These are phyloP conservation scores for Chenopodium album DNA, from an alignment of 148 eudicot genomes.

Conservation along the genomic window DNA sequence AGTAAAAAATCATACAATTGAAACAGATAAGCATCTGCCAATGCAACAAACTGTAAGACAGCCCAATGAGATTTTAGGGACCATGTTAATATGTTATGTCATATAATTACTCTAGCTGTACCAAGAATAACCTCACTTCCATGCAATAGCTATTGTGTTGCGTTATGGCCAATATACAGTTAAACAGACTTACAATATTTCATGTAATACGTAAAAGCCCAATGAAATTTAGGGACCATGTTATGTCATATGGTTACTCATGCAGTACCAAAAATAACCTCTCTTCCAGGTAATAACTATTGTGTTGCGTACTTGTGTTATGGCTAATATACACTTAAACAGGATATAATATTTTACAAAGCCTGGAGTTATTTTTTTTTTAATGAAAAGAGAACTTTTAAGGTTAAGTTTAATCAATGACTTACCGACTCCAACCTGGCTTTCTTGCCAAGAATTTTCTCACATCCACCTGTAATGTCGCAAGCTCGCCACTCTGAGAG, in stretches of 20 bases:
- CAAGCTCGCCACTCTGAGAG: conserved; percentile 83
- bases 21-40: background rate
- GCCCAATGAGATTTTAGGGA: background rate
- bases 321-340: background rate
- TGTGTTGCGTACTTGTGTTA: background rate
- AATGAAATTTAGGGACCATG: background rate
- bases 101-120: background rate
- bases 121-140: background rate
- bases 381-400: background rate
- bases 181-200: too few relatives aligned
- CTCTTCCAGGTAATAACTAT: background rate
- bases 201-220: background rate
- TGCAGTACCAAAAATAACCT: background rate
- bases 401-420: background rate
- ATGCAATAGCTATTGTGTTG: background rate
- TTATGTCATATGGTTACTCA: background rate
- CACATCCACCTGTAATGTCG: conserved; percentile 86
- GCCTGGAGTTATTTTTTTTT: too few relatives aligned
- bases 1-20: background rate
- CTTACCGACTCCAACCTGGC: conserved; percentile 95
- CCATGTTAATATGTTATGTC: background rate
- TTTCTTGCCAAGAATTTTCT: conserved; percentile 90
- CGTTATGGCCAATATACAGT: background rate
- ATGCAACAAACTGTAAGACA: background rate
- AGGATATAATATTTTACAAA: too few relatives aligned